Evolutionary conservation across 768 basidiomycete species (phyloP), one percentile per base, ranked within the genome.

Genomic region (Hypholoma sublateritium): DNA sequence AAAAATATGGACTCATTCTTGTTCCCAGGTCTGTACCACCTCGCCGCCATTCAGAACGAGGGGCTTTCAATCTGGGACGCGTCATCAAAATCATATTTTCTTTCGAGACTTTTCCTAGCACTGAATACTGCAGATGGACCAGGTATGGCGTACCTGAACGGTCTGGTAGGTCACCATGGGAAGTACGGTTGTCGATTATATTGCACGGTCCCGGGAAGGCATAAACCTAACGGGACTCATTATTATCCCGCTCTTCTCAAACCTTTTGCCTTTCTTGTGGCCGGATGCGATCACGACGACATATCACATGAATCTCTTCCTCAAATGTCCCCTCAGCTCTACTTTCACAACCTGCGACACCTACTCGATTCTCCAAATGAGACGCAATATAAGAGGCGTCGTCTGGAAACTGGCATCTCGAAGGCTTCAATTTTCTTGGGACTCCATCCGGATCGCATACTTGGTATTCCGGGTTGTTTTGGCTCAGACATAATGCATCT

Each of bases 401-500:
- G 49, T 16, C 39, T 50, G 1, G 36, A 57, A 42, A 50, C 48
- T 28, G 48, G 48, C 9, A 50, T 57, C 41, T 25, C 35, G 2
- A 57, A 44, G 37, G 48, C 56, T 69, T 72, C 51, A 72, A 50
- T 57, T 14, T 57, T 51, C 34, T 46, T 57, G 21, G 56, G 56
- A 1, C 13, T 57, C 34, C 4, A 6, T 14, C 21, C 21, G 13
- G n/a, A 43, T 32, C 13, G 14, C 19, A 53, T 50, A 4, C 56
- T 43, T 17, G 46, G 56, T 21, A 39, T 50, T 51, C 42, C 50
- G 35, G 47, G 50, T 0, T 68, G 67, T 28, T 78, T 75, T 49
- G 46, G 59, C 8, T 58, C 58, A 0, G 76, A 80, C 47, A 53
- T 73, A 16, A 78, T 79, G 76, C 78, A 80, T 59, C 62, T 73